Evolutionary conservation across 148 eudicot species (phyloP).

Genomic region (Dysphania ambrosioides): DNA sequence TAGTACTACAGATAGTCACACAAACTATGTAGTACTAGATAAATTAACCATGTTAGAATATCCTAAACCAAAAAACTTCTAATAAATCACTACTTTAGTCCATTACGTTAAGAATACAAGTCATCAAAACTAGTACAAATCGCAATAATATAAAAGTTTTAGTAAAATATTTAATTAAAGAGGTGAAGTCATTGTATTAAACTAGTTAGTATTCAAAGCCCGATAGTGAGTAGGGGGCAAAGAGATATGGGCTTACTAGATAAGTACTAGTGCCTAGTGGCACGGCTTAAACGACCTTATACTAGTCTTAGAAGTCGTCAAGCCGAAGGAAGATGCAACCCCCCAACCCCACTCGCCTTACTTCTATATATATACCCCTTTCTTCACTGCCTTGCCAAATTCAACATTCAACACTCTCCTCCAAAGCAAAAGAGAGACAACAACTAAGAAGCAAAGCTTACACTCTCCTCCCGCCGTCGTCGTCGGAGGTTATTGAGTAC

Average conservation of each 20-base stretch:
- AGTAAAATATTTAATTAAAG: no score
- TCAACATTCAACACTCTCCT: not conserved
- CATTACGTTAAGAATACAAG: no score
- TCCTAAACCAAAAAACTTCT: no score
- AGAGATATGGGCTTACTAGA: not conserved
- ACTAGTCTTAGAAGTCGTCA: not conserved
- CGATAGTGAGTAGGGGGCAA: not conserved
- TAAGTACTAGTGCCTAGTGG: not conserved
- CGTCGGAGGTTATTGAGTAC: constrained; percentile 17
- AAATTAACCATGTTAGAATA: no score
- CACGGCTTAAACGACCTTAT: constrained; percentile 15
- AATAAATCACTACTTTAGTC: no score
- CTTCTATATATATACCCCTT: constrained; percentile 31
- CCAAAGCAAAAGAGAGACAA: not conserved
- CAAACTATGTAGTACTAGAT: no score
- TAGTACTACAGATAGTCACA: no score
- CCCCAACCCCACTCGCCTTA: not conserved
- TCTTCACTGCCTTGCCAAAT: not conserved
- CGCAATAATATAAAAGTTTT: no score
- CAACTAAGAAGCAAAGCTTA: not conserved
- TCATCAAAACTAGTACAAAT: no score
- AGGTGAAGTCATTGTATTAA: no score
- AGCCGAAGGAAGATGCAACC: not conserved
- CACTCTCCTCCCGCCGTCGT: not conserved
- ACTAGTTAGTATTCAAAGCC: not conserved